Evolutionary conservation across 495 filamentous ascomycete species (phyloP), one percentile per base, ranked within the genome.

Genomic region (Diplogelasinospora grovesii): DNA sequence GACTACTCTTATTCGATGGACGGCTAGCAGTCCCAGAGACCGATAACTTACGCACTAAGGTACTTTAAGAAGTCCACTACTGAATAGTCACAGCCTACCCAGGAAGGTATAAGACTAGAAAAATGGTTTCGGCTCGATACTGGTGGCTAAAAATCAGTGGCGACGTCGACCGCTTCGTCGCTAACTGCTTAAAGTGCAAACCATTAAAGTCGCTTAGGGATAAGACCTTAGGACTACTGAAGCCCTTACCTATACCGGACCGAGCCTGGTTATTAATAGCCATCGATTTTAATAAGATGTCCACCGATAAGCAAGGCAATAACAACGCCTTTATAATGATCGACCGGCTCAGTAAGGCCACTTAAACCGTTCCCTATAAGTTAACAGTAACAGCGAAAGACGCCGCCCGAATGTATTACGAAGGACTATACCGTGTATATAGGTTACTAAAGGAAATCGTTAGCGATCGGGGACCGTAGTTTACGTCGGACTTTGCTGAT

Each of bases 201-300:
- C 11, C 19, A 7, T 19, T 22, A 5, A 46, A 46, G n/a, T 1
- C 5, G 8, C 36, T 29, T 8, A 10, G 27, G 20, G 36, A 35
- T 7, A 40, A 46, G 28, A 46, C 29, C 0, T 28, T 15, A 1
- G 36, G 36, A 5, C 13, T 39, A 0, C 15, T 46, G 28, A 8
- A 46, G 8, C 43, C 27, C 6, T 32, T 46, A 19, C 14, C 26
- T 2, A 9, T 19, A 2, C 15, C 27, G 3, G 9, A 19, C 19
- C 18, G 35, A 13, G 6, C 6, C 7, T 46, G 28, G 36, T 3
- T 13, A 5, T 14, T 6, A 5, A 8, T 39, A 0, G 36, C 40
- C 3, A 21, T 46, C 3, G 22, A 46, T n/a, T 46, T 46, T n/a
- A 46, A 46, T 13, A 33, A 34, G 11, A 39, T 39, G 22, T 36